Evolutionary conservation across 352 stramenopile genomes (phyloP).

Genomic region (Phytopythium ostracodes): DNA sequence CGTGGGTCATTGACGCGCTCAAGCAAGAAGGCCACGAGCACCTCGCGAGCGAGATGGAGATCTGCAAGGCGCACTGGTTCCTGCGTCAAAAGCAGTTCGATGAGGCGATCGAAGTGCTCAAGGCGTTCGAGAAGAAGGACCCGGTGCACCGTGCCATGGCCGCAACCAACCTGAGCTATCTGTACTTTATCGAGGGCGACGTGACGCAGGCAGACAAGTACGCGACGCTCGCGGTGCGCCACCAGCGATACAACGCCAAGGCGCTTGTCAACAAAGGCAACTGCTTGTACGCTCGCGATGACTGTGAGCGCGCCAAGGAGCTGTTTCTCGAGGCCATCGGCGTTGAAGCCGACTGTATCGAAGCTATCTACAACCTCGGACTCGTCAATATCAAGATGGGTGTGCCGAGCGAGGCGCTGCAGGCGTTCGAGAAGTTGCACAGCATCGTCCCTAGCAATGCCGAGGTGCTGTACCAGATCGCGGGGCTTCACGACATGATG

Average conservation of each 20-base stretch:
- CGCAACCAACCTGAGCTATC: constrained; percentile 94
- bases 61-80: constrained; percentile 85
- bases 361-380: constrained; percentile 97
- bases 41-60: constrained; percentile 91
- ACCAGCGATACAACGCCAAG: constrained; percentile 95
- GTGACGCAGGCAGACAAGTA: constrained; percentile 90
- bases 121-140: constrained; percentile 96
- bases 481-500: constrained; percentile 92
- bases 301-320: constrained; percentile 93
- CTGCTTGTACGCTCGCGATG: constrained; percentile 92
- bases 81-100: constrained; percentile 94
- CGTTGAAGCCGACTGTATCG: constrained; percentile 93
- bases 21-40: constrained; percentile 88
- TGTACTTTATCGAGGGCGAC: constrained; percentile 96
- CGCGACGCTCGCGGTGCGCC: constrained; percentile 86
- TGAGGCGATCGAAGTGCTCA: constrained; percentile 92
- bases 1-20: constrained; percentile 92
- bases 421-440: constrained; percentile 97
- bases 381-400: constrained; percentile 88
- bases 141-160: constrained; percentile 90
- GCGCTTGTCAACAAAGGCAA: constrained; percentile 98
- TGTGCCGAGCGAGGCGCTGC: constrained; percentile 87
- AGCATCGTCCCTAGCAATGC: constrained; percentile 91
- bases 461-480: constrained; percentile 95
- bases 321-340: constrained; percentile 94